Base-by-base conservation (phyloP, 129 eudicot species). In the Tanacetum coccineum region DNA sequence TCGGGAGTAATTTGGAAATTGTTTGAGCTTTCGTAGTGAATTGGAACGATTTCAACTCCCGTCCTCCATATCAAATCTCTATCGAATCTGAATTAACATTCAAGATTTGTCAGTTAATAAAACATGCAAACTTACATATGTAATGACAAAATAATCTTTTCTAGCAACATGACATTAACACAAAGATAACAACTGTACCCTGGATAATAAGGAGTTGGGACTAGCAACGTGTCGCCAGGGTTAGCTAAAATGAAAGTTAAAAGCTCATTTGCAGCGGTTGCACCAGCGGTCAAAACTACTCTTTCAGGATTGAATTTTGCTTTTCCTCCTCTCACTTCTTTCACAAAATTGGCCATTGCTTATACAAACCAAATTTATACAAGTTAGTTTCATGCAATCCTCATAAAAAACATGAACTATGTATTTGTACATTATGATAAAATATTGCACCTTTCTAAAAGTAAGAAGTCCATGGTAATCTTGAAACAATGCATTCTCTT, bases 261-360 rank as follows among this genome's bases (percentile, higher is more conserved):
- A 1, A 90, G 89, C 69, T 90, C 97, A 51, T 90, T 90, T 21
- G 97, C 97, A 4, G 97, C 97, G 1, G 97, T 90, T 40, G 97
- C 97, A 8, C 97, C 97, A 7, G 97, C 97, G 2, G 97, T 90
- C 54, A 90, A 81, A 26, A 90, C 92, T 19, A 90, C 71, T 62
- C 91, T 64, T 7, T 84, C 90, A 13, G 86, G 88, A 73, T 90
- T 62, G 55, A 90, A 90, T 70, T 79, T 87, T 18, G 89, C 91
- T 76, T 81, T 82, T 65, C 91, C 91, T 9, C 97, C 97, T 74
- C 97, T 80, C 57, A 90, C 79, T 79, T 90, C 83, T 74, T 80
- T 95, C 97, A 90, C 87, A 74, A 90, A 90, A 80, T 89, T 84
- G 45, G 97, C 97, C 95, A 90, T 90, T 76, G 97, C 97, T 92